These are phyloP conservation scores for Xylaria sp. DNA, from an alignment of 2,329 filamentous ascomycete genomes.

Conservation along the genomic window DNA sequence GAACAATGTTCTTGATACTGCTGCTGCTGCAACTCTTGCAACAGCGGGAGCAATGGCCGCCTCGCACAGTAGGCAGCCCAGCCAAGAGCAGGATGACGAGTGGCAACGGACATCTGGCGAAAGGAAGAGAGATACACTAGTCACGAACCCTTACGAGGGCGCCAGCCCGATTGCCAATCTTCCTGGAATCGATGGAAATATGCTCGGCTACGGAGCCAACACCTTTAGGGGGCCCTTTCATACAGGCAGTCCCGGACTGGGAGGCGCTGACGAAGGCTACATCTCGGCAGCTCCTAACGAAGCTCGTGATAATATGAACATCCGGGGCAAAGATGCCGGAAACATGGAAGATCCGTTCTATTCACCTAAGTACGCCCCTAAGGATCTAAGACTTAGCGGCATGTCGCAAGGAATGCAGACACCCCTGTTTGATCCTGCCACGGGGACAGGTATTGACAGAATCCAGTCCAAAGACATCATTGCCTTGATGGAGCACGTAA, in stretches of 20 bases:
- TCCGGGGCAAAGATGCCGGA: constrained; percentile 67
- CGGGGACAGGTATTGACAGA: constrained; percentile 85
- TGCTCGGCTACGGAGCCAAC: constrained; percentile 56
- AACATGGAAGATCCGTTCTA: constrained; percentile 76
- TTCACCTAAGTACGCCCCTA: constrained; percentile 63
- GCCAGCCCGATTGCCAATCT: constrained; percentile 70
- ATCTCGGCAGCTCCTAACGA: constrained; percentile 77
- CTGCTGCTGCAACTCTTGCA: constrained; percentile 64
- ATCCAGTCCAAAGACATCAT: constrained; percentile 98
- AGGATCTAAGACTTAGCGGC: constrained; percentile 77
- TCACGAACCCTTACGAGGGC: constrained; percentile 75
- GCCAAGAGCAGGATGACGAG: constrained; percentile 71
- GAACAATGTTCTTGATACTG: constrained; percentile 55
- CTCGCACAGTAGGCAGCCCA: constrained; percentile 63
- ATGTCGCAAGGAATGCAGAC: constrained; percentile 92
- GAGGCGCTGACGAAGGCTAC: constrained; percentile 87
- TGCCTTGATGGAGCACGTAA: constrained; percentile 93
- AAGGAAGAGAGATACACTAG: constrained; percentile 71
- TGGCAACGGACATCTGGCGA: constrained; percentile 72
- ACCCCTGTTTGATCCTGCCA: constrained; percentile 89
- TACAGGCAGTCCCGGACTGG: constrained; percentile 67
- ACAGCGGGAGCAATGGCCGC: constrained; percentile 60
- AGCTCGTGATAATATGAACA: constrained; percentile 61
- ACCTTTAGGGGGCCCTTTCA: constrained; percentile 60
- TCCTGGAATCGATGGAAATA: constrained; percentile 61